Evolutionary conservation across 2,329 filamentous ascomycete genomes (phyloP), one percentile per base, ranked within the genome.

Genomic region (Diaporthe sp.): DNA sequence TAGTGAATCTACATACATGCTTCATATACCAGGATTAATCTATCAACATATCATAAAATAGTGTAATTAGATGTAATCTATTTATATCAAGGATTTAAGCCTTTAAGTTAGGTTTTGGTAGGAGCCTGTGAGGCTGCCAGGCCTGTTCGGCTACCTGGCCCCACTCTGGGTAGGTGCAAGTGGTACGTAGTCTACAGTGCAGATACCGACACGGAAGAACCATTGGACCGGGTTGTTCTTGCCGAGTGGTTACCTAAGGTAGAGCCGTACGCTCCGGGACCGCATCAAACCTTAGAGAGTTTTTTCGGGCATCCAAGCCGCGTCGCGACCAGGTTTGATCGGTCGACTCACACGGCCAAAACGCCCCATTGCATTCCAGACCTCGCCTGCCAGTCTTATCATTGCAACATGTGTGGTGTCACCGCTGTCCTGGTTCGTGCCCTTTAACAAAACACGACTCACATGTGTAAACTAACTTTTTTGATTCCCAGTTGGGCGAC

Each of bases 361-460:
- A 61, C 58, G 22, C 58, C 58, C 58, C 58, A 61, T 61, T 61
- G 34, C 58, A 61, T 42, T 42, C 37, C 58, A 61, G 58, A 61
- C 37, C 22, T 61, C 58, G 22, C 58, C 58, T 61, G 58, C 37
- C 58, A 61, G 58, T 61, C 58, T 42, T 61, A 61, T 15, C 7
- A 42, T 61, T 61, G 34, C 82, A 86, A 77, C 57, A 92, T 92
- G 91, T 92, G 91, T 83, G 91, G 91, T 80, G 90, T 92, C 78
- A 85, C 92, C 74, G 91, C 87, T 78, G 83, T 92, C 70, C 90
- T 92, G 77, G 87, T 92, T 77, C 91, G 89, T 77, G 88, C 22
- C 34, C 58, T 28, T 2, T 25, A 28, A 25, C 12, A 6, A 15
- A 61, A 61, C 17, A 25, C 34, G 22, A 61, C 58, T 42, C 58